Evolutionary conservation across 192 early-diverging fungal genomes (phyloP).

Genomic region (Paraglomus brasilianum): DNA sequence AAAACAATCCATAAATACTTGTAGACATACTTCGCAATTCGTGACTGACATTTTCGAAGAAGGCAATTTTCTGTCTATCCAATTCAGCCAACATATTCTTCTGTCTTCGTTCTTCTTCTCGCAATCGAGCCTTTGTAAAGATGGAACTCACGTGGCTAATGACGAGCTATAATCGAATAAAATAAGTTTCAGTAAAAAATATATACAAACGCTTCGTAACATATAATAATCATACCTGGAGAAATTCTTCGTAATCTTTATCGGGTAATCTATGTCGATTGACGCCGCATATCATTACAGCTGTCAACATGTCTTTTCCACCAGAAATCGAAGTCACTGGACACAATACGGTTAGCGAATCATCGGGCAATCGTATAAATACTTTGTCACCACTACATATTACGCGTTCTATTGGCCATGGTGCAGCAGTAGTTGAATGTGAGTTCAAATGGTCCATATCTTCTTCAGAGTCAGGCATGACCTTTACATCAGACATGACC

Average conservation of each 20-base stretch:
- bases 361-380: not conserved
- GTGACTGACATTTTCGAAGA: constrained; percentile 45
- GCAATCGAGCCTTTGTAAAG: constrained; percentile 33
- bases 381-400: not conserved
- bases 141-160: constrained; percentile 33
- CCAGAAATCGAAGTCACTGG: not conserved
- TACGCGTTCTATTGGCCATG: constrained; percentile 18
- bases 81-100: constrained; percentile 35
- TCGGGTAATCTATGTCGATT: constrained; percentile 3
- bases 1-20: not conserved
- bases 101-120: constrained; percentile 40
- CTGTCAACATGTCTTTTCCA: constrained; percentile 1
- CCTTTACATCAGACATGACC: not conserved
- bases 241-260: constrained; percentile 8
- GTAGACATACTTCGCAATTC: constrained; percentile 45
- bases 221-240: not conserved
- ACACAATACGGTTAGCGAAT: not conserved
- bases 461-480: not conserved
- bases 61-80: constrained; percentile 42
- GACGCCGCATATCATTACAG: constrained; percentile 8
- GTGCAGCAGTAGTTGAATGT: not conserved
- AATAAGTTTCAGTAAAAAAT: too few relatives aligned
- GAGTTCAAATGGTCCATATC: not conserved
- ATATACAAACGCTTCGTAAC: too few relatives aligned
- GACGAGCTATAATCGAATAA: constrained; percentile 21